Evolutionary conservation across 2,329 filamentous ascomycete genomes (phyloP).

Genomic region (Cadophora gregata): DNA sequence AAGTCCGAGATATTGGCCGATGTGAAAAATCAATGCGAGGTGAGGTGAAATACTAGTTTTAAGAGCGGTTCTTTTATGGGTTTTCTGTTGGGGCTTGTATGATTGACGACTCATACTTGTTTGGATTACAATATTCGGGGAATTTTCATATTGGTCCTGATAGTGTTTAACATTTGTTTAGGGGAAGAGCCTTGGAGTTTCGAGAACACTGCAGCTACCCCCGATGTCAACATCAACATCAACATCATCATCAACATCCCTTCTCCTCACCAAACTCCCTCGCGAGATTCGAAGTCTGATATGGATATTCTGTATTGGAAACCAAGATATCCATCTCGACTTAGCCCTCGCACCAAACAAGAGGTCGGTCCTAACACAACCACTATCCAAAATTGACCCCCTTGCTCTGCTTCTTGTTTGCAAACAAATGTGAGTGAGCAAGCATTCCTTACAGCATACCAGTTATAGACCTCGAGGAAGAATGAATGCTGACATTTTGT

Average conservation of each 20-base stretch:
- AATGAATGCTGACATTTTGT: background rate
- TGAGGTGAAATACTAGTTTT: no score
- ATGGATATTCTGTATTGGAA: background rate
- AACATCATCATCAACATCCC: background rate
- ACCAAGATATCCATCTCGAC: conserved; percentile 10
- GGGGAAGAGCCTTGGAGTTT: no score
- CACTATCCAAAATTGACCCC: background rate
- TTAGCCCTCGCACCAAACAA: background rate
- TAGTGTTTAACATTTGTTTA: no score
- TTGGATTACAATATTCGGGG: no score
- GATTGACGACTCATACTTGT: no score
- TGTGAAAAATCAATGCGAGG: no score
- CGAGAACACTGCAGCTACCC: background rate
- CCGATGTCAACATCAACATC: background rate
- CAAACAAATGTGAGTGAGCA: background rate
- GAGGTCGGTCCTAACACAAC: background rate
- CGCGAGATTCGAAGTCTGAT: background rate
- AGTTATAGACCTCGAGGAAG: background rate
- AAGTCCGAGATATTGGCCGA: no score
- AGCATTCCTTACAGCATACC: background rate
- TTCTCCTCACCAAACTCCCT: background rate
- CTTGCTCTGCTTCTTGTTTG: background rate
- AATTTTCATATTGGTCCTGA: no score
- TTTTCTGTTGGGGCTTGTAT: no score
- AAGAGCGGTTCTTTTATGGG: no score